Evolutionary conservation across 495 filamentous ascomycete genomes (phyloP).

Genomic region (Penicillium simplicissimum): DNA sequence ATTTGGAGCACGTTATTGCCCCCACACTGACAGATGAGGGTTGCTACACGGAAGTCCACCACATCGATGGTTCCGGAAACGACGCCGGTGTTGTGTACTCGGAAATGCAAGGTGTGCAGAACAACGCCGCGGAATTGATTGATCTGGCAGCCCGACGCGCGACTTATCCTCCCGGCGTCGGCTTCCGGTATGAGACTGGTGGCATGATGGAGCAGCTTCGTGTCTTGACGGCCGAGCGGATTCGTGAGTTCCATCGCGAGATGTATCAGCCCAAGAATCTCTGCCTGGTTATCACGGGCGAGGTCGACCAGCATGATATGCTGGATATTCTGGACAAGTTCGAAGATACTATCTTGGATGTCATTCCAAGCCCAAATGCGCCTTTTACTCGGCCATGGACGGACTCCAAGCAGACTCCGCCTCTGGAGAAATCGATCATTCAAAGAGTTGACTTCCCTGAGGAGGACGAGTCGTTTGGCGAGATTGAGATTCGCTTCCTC

Average conservation of each 20-base stretch:
- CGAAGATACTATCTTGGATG: slow-evolving; percentile 79
- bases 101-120: slow-evolving; percentile 96
- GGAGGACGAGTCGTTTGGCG: slow-evolving; percentile 90
- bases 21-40: slow-evolving; percentile 90
- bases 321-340: slow-evolving; percentile 81
- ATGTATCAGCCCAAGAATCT: slow-evolving; percentile 99
- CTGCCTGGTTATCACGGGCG: slow-evolving; percentile 84
- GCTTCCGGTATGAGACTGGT: slow-evolving; percentile 95
- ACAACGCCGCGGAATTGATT: slow-evolving; percentile 79
- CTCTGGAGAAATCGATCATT: slow-evolving; percentile 65
- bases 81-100: slow-evolving; percentile 99
- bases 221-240: slow-evolving; percentile 81
- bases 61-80: slow-evolving; percentile 87
- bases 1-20: slow-evolving; percentile 90
- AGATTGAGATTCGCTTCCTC: slow-evolving; percentile 79
- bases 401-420: slow-evolving; percentile 75
- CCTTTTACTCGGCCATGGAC: slow-evolving; percentile 90
- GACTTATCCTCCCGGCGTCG: slow-evolving; percentile 84
- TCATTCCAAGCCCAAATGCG: slow-evolving; percentile 70
- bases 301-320: slow-evolving; percentile 80
- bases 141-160: slow-evolving; percentile 73
- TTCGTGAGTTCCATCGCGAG: slow-evolving; percentile 86
- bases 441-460: slow-evolving; percentile 90
- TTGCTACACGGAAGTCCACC: slow-evolving; percentile 95
- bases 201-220: slow-evolving; percentile 93